Base-by-base conservation (phyloP, 1,284 basidiomycete species). In the Irpex sp. region DNA sequence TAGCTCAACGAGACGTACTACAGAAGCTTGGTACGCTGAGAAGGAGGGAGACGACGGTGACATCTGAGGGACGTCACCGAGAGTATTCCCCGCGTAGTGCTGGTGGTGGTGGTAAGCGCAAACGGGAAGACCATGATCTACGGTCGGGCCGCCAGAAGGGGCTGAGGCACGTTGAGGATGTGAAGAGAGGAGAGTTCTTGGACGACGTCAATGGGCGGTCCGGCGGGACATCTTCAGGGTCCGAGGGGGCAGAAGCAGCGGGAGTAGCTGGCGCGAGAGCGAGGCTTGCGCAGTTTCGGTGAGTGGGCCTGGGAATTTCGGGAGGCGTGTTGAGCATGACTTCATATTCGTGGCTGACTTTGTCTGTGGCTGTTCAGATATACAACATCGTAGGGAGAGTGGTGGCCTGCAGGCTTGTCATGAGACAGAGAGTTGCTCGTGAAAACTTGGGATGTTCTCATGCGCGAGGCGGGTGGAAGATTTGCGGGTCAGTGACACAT, bases 31-130 rank as follows among this genome's bases (percentile, higher is more conserved):
- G 72, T 51, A 69, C 68, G 62, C 68, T 81, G 61, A 74, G 76
- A 71, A 78, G 77, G 66, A 67, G 74, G 66, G 81, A 82, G 59
- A 82, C 81, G n/a, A 82, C 81, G 53, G 70, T 81, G 63, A 83
- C 79, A 36, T 72, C 77, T 58, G 79, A 79, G 57, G 80, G 79
- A 57, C 72, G 72, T 63, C 73, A 74, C 63, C 68, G 69, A 55
- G 71, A 70, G 31, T 58, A 64, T 58, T 61, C 59, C 61, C 57
- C 63, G 60, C 67, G 65, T 55, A 66, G 63, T 54, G 65, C 65
- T 39, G 65, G 39, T 61, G 66, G 26, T 26, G 26, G 26, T 26
- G 26, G 68, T 51, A 71, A 71, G 63, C 61, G 63, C 60, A 59
- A 64, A 53, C 63, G 59, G 51, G 58, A 61, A 56, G 50, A 63